phyloP scores from a whole-genome alignment of 768 basidiomycete genomes.

The Wakefieldia striispora region DNA sequence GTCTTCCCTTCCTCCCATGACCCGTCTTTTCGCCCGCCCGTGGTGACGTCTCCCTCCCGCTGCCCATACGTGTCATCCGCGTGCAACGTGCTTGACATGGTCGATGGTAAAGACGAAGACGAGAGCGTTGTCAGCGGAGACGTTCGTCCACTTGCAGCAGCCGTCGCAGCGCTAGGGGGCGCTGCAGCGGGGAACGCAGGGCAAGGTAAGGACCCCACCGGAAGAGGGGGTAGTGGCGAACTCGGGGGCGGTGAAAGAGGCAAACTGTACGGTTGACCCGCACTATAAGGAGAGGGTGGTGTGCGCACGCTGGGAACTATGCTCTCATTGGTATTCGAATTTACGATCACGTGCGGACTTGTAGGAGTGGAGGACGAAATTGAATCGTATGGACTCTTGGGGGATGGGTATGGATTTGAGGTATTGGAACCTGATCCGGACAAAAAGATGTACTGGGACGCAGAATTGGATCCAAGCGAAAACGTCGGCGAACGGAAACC shows the following conservation, averaged over 20 bases:
- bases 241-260: constrained; percentile 26
- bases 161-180: constrained; percentile 4
- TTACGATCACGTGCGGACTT: neutral
- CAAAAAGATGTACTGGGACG: constrained; percentile 20
- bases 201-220: constrained; percentile 12
- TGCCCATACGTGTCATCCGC: neutral
- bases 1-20: constrained; percentile 13
- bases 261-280: neutral
- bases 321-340: neutral
- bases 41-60: neutral
- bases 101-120: constrained; percentile 8
- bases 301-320: constrained; percentile 6
- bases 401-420: constrained; percentile 1
- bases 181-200: constrained; percentile 4
- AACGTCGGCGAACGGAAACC: constrained; percentile 24
- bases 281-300: constrained; percentile 4
- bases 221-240: constrained; percentile 21
- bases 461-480: neutral
- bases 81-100: neutral
- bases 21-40: neutral
- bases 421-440: constrained; percentile 9
- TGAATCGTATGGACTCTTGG: constrained; percentile 3
- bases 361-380: neutral
- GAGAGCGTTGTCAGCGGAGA: constrained; percentile 17
- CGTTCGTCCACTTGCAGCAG: constrained; percentile 14